Evolutionary conservation across 2,329 filamentous ascomycete species (phyloP).

Genomic region (Akanthomyces dipterigenus): DNA sequence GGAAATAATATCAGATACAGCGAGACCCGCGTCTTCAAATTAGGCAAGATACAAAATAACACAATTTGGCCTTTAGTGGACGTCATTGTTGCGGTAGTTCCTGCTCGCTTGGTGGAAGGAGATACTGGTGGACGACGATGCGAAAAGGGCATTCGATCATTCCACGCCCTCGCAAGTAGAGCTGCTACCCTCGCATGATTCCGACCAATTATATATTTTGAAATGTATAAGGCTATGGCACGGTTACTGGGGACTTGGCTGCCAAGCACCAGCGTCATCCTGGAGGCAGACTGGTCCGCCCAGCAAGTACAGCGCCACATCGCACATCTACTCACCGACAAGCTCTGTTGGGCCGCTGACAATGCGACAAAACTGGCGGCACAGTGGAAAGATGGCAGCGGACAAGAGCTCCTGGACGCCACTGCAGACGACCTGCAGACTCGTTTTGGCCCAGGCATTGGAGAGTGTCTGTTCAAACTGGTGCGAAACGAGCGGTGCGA

Average conservation of each 20-base stretch:
- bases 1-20: too few species aligned
- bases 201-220: not conserved
- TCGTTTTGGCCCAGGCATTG: not conserved
- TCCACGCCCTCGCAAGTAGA: not conserved
- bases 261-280: not conserved
- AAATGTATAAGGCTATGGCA: not conserved
- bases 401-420: not conserved
- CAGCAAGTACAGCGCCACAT: not conserved
- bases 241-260: not conserved
- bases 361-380: not conserved
- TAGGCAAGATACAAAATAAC: too few species aligned
- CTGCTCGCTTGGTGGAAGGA: not conserved
- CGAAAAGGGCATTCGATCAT: not conserved
- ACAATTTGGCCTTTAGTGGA: not conserved
- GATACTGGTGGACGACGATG: not conserved
- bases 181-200: not conserved
- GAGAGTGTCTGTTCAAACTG: not conserved
- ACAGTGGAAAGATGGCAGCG: not conserved
- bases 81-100: not conserved
- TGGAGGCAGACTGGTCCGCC: not conserved
- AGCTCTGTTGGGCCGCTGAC: not conserved
- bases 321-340: not conserved
- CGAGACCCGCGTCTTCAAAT: too few species aligned
- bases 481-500: not conserved
- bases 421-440: not conserved